A percentile compares a stretch with the other conserved stretches of the same genome.
phyloP scores from a whole-genome alignment of 441 rosid genomes.

The Pelargonium cotyledonis region DNA sequence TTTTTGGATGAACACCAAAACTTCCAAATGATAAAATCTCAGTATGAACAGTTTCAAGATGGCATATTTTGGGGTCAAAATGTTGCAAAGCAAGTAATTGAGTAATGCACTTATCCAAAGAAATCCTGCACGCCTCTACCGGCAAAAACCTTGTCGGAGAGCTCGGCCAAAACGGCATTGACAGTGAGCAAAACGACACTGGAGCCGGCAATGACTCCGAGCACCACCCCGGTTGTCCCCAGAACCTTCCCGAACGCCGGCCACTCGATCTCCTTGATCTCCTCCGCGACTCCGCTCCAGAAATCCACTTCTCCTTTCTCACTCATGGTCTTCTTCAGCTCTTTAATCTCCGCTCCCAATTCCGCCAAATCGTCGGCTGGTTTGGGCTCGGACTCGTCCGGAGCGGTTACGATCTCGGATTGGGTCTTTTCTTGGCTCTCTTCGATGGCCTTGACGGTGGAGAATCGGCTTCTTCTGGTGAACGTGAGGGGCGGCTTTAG shows the following conservation, averaged over 20 bases:
- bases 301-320: slow-evolving; percentile 47
- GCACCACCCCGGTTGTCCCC: slow-evolving; percentile 78
- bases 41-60: no score
- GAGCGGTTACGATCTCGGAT: slow-evolving; percentile 19
- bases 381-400: slow-evolving; percentile 10
- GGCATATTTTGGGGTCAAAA: no score
- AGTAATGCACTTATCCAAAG: slow-evolving; percentile 30
- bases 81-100: no score
- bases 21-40: no score
- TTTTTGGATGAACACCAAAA: no score
- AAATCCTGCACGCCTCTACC: slow-evolving; percentile 86
- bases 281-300: slow-evolving; percentile 73
- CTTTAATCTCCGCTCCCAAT: slow-evolving; percentile 48
- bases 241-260: slow-evolving; percentile 71
- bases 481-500: not conserved
- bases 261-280: slow-evolving; percentile 81
- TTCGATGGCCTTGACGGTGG: slow-evolving; percentile 35
- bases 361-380: slow-evolving; percentile 33
- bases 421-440: slow-evolving; percentile 43
- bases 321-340: slow-evolving; percentile 49
- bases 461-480: slow-evolving; percentile 6
- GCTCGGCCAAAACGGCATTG: slow-evolving; percentile 76
- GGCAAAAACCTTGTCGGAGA: slow-evolving; percentile 67
- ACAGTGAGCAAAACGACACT: slow-evolving; percentile 79
- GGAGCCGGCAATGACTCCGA: slow-evolving; percentile 82